A percentile compares a stretch with the other conserved stretches of the same genome.
Conservation (phyloP, 495 filamentous ascomycete genomes). For the Cudoniella acicularis region DNA sequence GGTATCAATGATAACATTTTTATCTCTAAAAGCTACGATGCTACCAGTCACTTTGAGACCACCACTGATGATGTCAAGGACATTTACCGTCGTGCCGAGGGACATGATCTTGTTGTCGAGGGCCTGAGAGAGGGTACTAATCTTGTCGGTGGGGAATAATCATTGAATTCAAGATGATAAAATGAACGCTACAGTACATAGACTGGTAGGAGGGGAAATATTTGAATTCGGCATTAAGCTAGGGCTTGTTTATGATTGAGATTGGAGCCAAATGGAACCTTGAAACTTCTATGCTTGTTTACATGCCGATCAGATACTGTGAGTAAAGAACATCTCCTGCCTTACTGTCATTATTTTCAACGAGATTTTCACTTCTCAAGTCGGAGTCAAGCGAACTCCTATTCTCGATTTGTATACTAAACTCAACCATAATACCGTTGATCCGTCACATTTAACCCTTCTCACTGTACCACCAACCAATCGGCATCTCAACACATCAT, state of each 20-base stretch:
- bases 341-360: too few species aligned
- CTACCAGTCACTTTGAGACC: constrained; percentile 96
- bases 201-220: not conserved
- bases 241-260: not conserved
- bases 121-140: constrained; percentile 54
- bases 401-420: too few species aligned
- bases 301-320: too few species aligned
- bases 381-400: too few species aligned
- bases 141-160: constrained; percentile 41
- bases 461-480: too few species aligned
- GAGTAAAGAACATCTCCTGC: too few species aligned
- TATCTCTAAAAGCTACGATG: constrained; percentile 97
- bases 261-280: not conserved
- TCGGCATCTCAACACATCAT: too few species aligned
- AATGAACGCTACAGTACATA: not conserved
- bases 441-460: too few species aligned
- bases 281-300: too few species aligned
- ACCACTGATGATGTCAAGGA: constrained; percentile 86
- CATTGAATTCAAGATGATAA: constrained; percentile 1
- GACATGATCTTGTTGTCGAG: constrained; percentile 77
- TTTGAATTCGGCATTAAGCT: not conserved
- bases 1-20: constrained; percentile 89
- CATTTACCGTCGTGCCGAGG: constrained; percentile 82
- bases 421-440: too few species aligned
- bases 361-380: too few species aligned